Conservation (phyloP, 2,329 filamentous ascomycete species). For the Trichocomaceae sp. region DNA sequence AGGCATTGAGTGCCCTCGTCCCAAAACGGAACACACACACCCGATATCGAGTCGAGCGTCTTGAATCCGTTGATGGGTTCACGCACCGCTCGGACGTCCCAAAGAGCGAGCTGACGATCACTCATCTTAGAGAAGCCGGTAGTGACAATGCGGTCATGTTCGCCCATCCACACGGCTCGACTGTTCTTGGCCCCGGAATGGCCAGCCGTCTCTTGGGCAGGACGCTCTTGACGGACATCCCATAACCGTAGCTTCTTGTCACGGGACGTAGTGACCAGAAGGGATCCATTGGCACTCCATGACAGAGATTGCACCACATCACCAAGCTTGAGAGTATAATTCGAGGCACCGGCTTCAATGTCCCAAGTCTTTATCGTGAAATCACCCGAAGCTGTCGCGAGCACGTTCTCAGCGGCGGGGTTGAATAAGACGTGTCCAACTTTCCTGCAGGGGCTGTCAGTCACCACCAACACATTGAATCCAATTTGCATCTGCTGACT, state of each 20-base stretch:
- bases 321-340: slow-evolving; percentile 71
- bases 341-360: slow-evolving; percentile 67
- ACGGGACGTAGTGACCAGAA: slow-evolving; percentile 85
- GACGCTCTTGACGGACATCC: slow-evolving; percentile 90
- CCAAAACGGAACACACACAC: slow-evolving; percentile 99
- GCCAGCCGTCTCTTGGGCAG: slow-evolving; percentile 75
- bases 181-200: slow-evolving; percentile 97
- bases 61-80: slow-evolving; percentile 87
- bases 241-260: slow-evolving; percentile 98
- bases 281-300: slow-evolving; percentile 83
- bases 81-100: slow-evolving; percentile 74
- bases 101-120: slow-evolving; percentile 88
- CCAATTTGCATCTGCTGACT: slow-evolving; percentile 45
- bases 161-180: slow-evolving; percentile 92
- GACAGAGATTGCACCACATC: slow-evolving; percentile 94
- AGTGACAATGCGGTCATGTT: slow-evolving; percentile 90
- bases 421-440: slow-evolving; percentile 98
- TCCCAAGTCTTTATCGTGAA: slow-evolving; percentile 96
- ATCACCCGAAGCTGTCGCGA: slow-evolving; percentile 91
- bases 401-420: slow-evolving; percentile 87
- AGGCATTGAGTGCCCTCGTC: slow-evolving; percentile 93
- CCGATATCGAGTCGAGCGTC: slow-evolving; percentile 88
- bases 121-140: slow-evolving; percentile 99
- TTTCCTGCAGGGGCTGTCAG: slow-evolving; percentile 56
- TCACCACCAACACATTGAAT: slow-evolving; percentile 14